Conservation (phyloP, 441 rosid genomes). For the Omphalea diandra region DNA sequence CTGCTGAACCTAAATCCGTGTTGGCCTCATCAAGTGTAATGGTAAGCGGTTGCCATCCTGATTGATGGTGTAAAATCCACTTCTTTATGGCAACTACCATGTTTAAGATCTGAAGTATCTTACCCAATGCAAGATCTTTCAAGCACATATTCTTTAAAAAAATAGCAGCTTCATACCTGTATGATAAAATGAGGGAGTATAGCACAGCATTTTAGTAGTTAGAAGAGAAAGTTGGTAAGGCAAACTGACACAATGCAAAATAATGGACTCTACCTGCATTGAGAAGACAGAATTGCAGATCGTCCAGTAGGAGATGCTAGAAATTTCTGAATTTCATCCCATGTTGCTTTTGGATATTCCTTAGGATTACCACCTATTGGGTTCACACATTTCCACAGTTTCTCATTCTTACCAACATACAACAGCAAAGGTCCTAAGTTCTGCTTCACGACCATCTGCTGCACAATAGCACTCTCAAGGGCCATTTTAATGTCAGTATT, state of each 20-base stretch:
- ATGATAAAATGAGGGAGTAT: not conserved
- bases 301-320: constrained; percentile 34
- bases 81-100: constrained; percentile 28
- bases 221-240: not conserved
- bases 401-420: constrained; percentile 38
- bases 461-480: constrained; percentile 36
- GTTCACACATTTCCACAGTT: constrained; percentile 41
- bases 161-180: constrained; percentile 46
- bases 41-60: constrained; percentile 47
- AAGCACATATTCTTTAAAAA: constrained; percentile 41
- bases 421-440: constrained; percentile 33
- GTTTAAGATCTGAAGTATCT: constrained; percentile 39
- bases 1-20: constrained; percentile 7
- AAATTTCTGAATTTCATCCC: constrained; percentile 33
- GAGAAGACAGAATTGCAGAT: constrained; percentile 38
- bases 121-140: constrained; percentile 39
- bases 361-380: constrained; percentile 31
- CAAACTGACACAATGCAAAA: not conserved
- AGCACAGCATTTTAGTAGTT: constrained; percentile 6
- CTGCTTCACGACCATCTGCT: constrained; percentile 39
- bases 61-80: constrained; percentile 40
- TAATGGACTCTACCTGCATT: constrained; percentile 31
- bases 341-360: constrained; percentile 30
- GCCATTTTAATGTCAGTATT: constrained; percentile 38
- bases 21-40: constrained; percentile 25